These are phyloP conservation scores for Parachaetomium inaequale DNA, from an alignment of 495 filamentous ascomycete species.

Conservation along the genomic window DNA sequence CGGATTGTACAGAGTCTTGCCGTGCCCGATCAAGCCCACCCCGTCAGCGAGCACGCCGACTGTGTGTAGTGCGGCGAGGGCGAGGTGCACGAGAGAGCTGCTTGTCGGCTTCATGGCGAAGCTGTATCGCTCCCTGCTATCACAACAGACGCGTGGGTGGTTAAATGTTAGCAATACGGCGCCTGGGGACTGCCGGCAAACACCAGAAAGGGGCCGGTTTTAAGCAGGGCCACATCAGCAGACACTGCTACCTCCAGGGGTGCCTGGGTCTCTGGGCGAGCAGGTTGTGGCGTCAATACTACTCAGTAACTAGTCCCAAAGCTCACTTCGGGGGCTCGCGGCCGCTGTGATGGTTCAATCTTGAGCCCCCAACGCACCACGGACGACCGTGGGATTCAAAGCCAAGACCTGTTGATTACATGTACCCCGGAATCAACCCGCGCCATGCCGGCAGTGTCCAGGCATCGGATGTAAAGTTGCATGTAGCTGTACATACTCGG, in stretches of 20 bases:
- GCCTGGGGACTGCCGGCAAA: background rate
- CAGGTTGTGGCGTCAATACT: conserved; percentile 2
- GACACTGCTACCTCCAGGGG: background rate
- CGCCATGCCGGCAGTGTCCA: background rate
- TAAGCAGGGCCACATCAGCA: background rate
- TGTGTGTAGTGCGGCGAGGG: conserved; percentile 10
- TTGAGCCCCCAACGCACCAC: background rate
- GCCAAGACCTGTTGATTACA: background rate
- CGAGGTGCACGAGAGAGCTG: background rate
- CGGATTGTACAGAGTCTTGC: conserved; percentile 23
- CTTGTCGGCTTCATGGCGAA: background rate
- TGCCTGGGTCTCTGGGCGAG: background rate
- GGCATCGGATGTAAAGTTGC: no score
- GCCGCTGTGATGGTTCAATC: background rate
- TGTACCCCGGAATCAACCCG: background rate
- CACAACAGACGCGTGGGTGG: background rate
- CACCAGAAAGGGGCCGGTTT: background rate
- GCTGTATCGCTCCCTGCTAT: background rate
- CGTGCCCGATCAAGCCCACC: conserved; percentile 18
- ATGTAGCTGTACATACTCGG: background rate
- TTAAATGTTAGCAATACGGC: background rate
- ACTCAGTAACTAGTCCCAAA: background rate
- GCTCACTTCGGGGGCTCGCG: background rate
- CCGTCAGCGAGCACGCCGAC: conserved; percentile 18
- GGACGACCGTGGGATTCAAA: background rate